Conservation (phyloP, 2,329 filamentous ascomycete species). For the Claviceps paspali region DNA sequence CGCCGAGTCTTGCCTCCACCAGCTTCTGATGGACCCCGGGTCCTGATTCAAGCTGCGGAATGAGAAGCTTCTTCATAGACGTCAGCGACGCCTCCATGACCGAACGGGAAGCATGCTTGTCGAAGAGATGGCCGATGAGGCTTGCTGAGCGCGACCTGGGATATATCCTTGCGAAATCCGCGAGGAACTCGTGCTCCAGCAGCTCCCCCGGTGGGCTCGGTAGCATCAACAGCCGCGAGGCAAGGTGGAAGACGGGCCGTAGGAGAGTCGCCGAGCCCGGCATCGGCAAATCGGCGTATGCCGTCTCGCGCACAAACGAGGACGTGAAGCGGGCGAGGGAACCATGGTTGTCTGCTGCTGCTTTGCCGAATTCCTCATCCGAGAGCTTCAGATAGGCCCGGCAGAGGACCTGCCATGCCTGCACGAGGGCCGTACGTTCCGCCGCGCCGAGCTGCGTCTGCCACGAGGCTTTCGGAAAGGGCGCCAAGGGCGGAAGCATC, state of each 20-base stretch:
- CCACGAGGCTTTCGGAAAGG: conserved; percentile 57
- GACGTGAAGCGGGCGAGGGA: conserved; percentile 26
- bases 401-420: conserved; percentile 58
- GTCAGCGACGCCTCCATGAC: conserved; percentile 40
- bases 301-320: conserved; percentile 48
- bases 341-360: conserved; percentile 35
- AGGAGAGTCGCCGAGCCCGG: conserved; percentile 30
- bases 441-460: conserved; percentile 47
- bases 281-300: conserved; percentile 11
- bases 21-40: conserved; percentile 37
- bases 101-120: conserved; percentile 24
- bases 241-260: conserved; percentile 49
- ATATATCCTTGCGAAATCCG: conserved; percentile 52
- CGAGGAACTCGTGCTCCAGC: conserved; percentile 51
- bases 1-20: conserved; percentile 38
- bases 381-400: conserved; percentile 47
- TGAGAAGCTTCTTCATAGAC: conserved; percentile 45
- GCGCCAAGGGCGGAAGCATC: conserved; percentile 49
- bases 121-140: conserved; percentile 35
- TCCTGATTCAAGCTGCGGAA: conserved; percentile 46
- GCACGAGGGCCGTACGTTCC: conserved; percentile 66
- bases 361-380: conserved; percentile 35
- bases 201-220: conserved; percentile 31
- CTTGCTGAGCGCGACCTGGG: conserved; percentile 44
- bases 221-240: conserved; percentile 36